A percentile compares a stretch with the other conserved stretches of the same genome.
These are phyloP conservation scores for Infundibulicybe gibba DNA, from an alignment of 768 basidiomycete genomes.

Conservation along the genomic window DNA sequence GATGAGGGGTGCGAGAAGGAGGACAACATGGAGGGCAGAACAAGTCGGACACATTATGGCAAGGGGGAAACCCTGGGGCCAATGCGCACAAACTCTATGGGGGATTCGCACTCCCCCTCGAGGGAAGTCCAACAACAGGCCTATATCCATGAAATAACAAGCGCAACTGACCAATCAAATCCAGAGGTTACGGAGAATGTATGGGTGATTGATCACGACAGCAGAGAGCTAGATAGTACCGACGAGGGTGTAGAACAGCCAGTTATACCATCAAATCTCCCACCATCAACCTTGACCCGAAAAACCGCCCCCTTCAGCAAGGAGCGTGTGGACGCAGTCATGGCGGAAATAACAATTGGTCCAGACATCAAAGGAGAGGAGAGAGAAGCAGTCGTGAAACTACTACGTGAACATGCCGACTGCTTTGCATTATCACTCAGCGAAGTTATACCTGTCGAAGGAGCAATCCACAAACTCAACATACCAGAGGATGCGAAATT, in stretches of 20 bases:
- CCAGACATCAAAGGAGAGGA: neutral
- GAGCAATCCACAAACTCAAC: slow-evolving; percentile 27
- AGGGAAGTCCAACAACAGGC: too few species aligned
- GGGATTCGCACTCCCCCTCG: slow-evolving; percentile 4
- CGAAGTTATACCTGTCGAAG: neutral
- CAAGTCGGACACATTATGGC: neutral
- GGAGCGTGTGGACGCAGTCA: neutral
- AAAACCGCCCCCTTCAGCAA: neutral
- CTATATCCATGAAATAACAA: too few species aligned
- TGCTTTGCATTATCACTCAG: too few species aligned
- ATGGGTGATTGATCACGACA: slow-evolving; percentile 5
- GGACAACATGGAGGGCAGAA: neutral
- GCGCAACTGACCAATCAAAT: neutral
- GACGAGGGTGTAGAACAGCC: too few species aligned
- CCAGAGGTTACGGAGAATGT: neutral
- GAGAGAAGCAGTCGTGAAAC: neutral
- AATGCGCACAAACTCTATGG: slow-evolving; percentile 5
- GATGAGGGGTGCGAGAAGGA: too few species aligned
- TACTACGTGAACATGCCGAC: neutral
- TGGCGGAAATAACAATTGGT: neutral
- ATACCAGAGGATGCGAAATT: slow-evolving; percentile 23
- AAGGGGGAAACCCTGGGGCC: neutral
- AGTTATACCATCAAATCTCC: too few species aligned
- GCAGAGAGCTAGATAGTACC: too few species aligned
- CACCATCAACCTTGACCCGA: too few species aligned